Percentiles rank a stretch among this genome's conserved stretches.
Conservation (phyloP, 2,329 filamentous ascomycete species). For the Fusarium temperatum region DNA sequence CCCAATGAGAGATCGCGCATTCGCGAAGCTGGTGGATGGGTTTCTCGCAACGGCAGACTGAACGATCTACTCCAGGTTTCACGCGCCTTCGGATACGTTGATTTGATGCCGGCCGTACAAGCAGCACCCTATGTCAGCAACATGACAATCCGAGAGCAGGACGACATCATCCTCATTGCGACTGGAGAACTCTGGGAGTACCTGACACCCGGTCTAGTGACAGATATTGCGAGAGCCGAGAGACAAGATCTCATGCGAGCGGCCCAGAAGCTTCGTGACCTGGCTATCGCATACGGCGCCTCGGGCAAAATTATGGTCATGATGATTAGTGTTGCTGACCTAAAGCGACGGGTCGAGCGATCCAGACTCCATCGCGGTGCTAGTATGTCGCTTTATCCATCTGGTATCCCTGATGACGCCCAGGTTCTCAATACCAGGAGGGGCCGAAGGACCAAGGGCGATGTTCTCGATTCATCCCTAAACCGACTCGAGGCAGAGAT, state of each 20-base stretch:
- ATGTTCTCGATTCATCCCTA: constrained; percentile 84
- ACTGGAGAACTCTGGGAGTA: constrained; percentile 97
- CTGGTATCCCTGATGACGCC: constrained; percentile 75
- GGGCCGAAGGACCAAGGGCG: constrained; percentile 68
- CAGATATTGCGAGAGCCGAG: constrained; percentile 89
- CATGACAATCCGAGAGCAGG: constrained; percentile 81
- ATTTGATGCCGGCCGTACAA: constrained; percentile 91
- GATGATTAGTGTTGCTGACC: constrained; percentile 92
- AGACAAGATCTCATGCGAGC: constrained; percentile 92
- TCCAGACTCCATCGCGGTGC: constrained; percentile 78
- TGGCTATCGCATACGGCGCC: constrained; percentile 95
- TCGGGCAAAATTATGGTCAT: constrained; percentile 98
- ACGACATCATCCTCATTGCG: constrained; percentile 92
- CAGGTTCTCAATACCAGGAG: constrained; percentile 71
- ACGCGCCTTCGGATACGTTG: constrained; percentile 92
- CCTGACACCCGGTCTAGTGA: constrained; percentile 86
- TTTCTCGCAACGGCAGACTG: constrained; percentile 91
- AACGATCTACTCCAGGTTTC: constrained; percentile 94
- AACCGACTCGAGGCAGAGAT: constrained; percentile 90
- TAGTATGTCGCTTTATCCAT: constrained; percentile 85
- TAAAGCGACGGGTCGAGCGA: constrained; percentile 83
- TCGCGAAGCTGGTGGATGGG: constrained; percentile 92
- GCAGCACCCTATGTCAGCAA: constrained; percentile 87
- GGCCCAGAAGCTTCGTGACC: constrained; percentile 90
- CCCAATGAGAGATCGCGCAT: constrained; percentile 85